Percentiles rank a stretch among this genome's conserved stretches.
These are phyloP conservation scores for Thalassiosira hispida DNA, from an alignment of 352 stramenopile genomes.

Conservation along the genomic window DNA sequence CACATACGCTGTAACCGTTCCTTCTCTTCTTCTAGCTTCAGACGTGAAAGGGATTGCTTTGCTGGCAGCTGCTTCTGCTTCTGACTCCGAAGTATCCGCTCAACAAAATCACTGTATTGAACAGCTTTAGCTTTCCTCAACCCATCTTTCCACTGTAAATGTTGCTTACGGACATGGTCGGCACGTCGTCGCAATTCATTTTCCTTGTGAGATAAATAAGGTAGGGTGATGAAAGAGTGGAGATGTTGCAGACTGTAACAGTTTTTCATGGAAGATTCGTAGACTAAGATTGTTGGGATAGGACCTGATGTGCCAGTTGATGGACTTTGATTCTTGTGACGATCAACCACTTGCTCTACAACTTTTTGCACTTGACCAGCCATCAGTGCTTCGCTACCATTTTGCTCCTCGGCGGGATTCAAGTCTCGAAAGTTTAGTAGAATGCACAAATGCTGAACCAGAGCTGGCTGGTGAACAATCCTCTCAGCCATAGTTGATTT, in stretches of 20 bases:
- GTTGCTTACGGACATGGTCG: slow-evolving; percentile 27
- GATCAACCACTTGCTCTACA: slow-evolving; percentile 16
- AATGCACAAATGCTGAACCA: slow-evolving; percentile 47
- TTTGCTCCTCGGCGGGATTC: slow-evolving; percentile 1
- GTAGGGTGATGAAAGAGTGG: slow-evolving; percentile 57
- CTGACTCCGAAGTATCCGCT: slow-evolving; percentile 10
- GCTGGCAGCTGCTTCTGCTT: not conserved
- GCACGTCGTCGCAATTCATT: slow-evolving; percentile 34
- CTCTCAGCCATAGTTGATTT: slow-evolving; percentile 6
- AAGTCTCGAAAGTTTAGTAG: slow-evolving; percentile 59
- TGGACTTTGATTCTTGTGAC: slow-evolving; percentile 8
- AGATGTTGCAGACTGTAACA: slow-evolving; percentile 51
- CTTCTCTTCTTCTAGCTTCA: slow-evolving; percentile 41
- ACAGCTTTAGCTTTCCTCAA: slow-evolving; percentile 33
- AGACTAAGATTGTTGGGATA: slow-evolving; percentile 45
- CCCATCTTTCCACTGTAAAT: slow-evolving; percentile 19
- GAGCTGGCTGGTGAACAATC: not conserved
- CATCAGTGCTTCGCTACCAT: slow-evolving; percentile 17
- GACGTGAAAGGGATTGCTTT: slow-evolving; percentile 22
- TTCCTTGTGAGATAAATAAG: slow-evolving; percentile 52
- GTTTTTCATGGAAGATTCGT: slow-evolving; percentile 57
- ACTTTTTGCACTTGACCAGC: slow-evolving; percentile 12
- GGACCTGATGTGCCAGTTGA: not conserved
- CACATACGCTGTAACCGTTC: slow-evolving; percentile 18
- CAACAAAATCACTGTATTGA: slow-evolving; percentile 36